These are phyloP conservation scores for Cornus controversa DNA, from an alignment of 148 eudicot genomes.

Conservation along the genomic window DNA sequence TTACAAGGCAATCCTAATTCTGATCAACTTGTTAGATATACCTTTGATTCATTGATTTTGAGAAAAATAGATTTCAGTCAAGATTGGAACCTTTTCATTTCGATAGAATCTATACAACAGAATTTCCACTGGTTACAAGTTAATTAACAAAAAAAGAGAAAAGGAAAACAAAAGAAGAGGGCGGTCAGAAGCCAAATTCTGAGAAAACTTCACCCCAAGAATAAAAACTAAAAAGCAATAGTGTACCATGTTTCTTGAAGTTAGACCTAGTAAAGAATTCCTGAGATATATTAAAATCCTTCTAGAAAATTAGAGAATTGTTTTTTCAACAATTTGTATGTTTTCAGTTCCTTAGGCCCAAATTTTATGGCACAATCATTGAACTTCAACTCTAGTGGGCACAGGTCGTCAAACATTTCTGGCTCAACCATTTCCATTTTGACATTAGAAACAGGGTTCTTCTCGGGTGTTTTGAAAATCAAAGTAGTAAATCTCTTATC, in stretches of 20 bases:
- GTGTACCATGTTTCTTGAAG: background rate
- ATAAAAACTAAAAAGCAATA: background rate
- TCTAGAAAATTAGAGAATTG: constrained; percentile 23
- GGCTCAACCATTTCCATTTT: constrained; percentile 16
- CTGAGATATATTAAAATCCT: constrained; percentile 11
- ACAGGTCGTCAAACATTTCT: constrained; percentile 34
- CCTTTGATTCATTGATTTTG: too few relatives aligned
- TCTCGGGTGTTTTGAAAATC: constrained; percentile 21
- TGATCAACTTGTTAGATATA: too few relatives aligned
- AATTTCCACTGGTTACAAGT: background rate
- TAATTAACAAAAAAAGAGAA: too few relatives aligned
- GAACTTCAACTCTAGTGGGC: constrained; percentile 38
- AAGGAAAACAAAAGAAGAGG: background rate
- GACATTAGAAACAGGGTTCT: constrained; percentile 10
- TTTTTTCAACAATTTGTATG: constrained; percentile 17
- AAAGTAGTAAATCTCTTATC: constrained; percentile 33
- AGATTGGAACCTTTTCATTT: background rate
- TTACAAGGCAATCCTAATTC: background rate
- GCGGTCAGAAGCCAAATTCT: background rate
- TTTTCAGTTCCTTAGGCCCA: constrained; percentile 23
- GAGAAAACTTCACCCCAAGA: too few relatives aligned
- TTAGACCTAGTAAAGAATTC: constrained; percentile 3
- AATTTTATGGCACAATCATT: constrained; percentile 9
- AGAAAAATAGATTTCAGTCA: background rate
- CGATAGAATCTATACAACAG: background rate